A percentile compares a stretch with the other conserved stretches of the same genome.
Conservation (phyloP, 352 stramenopile species). For the Phytophthora fragariaefolia region DNA sequence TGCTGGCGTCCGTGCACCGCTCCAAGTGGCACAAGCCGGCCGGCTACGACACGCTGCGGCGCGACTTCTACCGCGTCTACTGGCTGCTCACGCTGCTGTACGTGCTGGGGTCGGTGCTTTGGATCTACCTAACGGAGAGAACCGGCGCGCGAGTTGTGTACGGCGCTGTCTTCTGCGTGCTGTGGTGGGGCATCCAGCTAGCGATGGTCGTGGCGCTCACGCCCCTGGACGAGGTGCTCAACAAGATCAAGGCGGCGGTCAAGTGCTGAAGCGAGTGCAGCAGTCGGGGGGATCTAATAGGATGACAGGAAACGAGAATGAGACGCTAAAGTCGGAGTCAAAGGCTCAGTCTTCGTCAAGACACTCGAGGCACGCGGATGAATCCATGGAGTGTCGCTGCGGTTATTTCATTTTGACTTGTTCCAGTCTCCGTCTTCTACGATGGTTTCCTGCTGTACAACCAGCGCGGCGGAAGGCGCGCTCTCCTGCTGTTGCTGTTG, state of each 20-base stretch:
- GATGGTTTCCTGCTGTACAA: slow-evolving; percentile 24
- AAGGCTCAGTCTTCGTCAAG: not conserved
- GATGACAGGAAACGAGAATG: too few relatives aligned
- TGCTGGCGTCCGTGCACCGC: slow-evolving; percentile 57
- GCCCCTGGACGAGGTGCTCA: slow-evolving; percentile 60
- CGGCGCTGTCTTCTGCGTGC: slow-evolving; percentile 54
- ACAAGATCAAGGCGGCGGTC: slow-evolving; percentile 35
- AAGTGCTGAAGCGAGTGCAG: slow-evolving; percentile 32
- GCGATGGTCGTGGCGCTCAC: slow-evolving; percentile 61
- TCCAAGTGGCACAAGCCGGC: slow-evolving; percentile 55
- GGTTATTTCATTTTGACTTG: slow-evolving; percentile 11
- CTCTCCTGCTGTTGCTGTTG: not conserved
- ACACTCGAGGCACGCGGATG: not conserved
- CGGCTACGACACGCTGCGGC: slow-evolving; percentile 42
- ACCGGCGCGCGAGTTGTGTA: slow-evolving; percentile 52
- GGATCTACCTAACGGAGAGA: slow-evolving; percentile 72
- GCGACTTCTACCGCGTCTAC: slow-evolving; percentile 71
- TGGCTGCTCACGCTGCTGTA: slow-evolving; percentile 62
- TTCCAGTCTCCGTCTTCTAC: slow-evolving; percentile 17
- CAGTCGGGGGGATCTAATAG: too few relatives aligned
- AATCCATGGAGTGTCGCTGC: too few relatives aligned
- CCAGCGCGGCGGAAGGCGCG: slow-evolving; percentile 12
- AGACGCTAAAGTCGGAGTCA: too few relatives aligned
- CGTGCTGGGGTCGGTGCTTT: slow-evolving; percentile 45
- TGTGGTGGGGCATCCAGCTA: slow-evolving; percentile 65